phyloP scores from a whole-genome alignment of 2,329 filamentous ascomycete genomes.

The Boeremia lycopersici region DNA sequence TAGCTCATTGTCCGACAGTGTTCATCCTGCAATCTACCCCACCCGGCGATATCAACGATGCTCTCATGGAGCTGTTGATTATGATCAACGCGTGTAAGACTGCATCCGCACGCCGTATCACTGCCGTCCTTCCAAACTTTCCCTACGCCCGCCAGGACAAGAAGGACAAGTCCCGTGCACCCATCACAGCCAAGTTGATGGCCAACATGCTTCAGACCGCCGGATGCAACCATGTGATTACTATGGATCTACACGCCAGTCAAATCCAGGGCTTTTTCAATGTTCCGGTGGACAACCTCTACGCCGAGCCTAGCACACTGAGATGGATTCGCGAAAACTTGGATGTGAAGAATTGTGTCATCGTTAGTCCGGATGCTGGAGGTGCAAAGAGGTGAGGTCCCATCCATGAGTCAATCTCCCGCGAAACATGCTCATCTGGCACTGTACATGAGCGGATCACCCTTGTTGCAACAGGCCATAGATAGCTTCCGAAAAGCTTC shows the following conservation, averaged over 20 bases:
- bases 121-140: constrained; percentile 94
- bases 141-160: constrained; percentile 97
- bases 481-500: not conserved
- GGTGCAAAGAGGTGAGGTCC: constrained; percentile 78
- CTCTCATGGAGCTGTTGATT: constrained; percentile 96
- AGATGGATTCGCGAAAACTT: constrained; percentile 91
- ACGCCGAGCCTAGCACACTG: constrained; percentile 90
- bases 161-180: constrained; percentile 94
- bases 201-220: constrained; percentile 97
- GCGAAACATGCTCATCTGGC: constrained; percentile 1
- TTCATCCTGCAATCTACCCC: constrained; percentile 96
- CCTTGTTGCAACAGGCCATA: not conserved
- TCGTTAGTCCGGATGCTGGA: constrained; percentile 93
- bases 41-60: constrained; percentile 96
- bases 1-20: constrained; percentile 58
- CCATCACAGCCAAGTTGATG: constrained; percentile 93
- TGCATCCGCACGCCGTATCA: constrained; percentile 86
- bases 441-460: not conserved
- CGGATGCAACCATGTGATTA: constrained; percentile 91
- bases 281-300: constrained; percentile 78
- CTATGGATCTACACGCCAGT: constrained; percentile 92
- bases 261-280: constrained; percentile 98
- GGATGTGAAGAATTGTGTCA: constrained; percentile 80
- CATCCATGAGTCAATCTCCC: not conserved
- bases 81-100: constrained; percentile 97